These are phyloP conservation scores for Xylaria sp. DNA, from an alignment of 2,329 filamentous ascomycete species.

Conservation along the genomic window DNA sequence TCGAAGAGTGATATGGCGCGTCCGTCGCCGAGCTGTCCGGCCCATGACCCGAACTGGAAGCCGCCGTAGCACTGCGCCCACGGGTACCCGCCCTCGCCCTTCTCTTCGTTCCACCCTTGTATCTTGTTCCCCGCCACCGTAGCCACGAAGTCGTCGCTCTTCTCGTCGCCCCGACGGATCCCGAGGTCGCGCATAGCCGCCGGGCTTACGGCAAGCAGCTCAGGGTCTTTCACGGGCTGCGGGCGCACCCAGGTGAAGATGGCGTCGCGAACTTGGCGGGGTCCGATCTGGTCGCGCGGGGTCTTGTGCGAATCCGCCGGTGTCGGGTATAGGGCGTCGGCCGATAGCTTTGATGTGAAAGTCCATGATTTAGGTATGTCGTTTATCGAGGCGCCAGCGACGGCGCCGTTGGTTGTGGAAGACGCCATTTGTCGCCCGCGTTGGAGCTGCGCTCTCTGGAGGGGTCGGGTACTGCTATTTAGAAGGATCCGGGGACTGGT, in stretches of 20 bases:
- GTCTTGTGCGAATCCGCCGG: constrained; percentile 84
- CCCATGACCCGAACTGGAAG: constrained; percentile 84
- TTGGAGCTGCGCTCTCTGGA: constrained; percentile 41
- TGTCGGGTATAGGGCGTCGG: constrained; percentile 82
- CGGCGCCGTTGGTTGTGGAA: constrained; percentile 46
- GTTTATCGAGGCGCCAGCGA: constrained; percentile 52
- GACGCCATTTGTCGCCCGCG: constrained; percentile 48
- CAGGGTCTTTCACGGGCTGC: constrained; percentile 74
- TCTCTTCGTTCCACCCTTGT: constrained; percentile 78
- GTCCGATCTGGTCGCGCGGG: constrained; percentile 78
- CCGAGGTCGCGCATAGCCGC: constrained; percentile 85
- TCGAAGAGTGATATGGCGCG: constrained; percentile 96
- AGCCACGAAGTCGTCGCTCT: constrained; percentile 77
- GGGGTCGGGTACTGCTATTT: constrained; percentile 19
- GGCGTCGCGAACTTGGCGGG: constrained; percentile 85
- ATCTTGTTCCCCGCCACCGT: constrained; percentile 85
- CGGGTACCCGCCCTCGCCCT: constrained; percentile 79
- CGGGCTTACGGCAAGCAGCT: constrained; percentile 83
- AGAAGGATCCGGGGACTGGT: constrained; percentile 38
- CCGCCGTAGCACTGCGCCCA: constrained; percentile 99
- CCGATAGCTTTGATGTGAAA: constrained; percentile 73
- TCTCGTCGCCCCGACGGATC: constrained; percentile 73
- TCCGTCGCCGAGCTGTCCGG: constrained; percentile 93
- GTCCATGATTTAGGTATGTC: constrained; percentile 73
- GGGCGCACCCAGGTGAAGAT: constrained; percentile 93